Percentiles rank a stretch among this genome's conserved stretches.
These are phyloP conservation scores for Coniosporium apollinis DNA, from an alignment of 495 filamentous ascomycete genomes.

Conservation along the genomic window DNA sequence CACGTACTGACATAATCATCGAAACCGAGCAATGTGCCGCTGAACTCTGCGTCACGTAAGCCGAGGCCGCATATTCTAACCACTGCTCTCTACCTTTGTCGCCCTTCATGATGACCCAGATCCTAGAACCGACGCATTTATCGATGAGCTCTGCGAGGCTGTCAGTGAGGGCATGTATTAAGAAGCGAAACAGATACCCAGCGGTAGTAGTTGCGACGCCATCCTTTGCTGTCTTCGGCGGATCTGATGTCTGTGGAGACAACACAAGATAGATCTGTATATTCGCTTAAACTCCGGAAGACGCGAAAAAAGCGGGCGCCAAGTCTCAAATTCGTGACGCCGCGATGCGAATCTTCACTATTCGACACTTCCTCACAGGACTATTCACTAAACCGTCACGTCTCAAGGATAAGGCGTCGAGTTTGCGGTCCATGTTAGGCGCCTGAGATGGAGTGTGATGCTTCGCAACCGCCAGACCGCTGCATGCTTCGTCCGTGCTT, in stretches of 20 bases:
- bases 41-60: conserved; percentile 56
- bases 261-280: neutral
- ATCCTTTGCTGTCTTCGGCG: conserved; percentile 2
- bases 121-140: conserved; percentile 91
- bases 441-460: conserved; percentile 3
- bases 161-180: neutral
- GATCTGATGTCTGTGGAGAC: conserved; percentile 2
- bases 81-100: conserved; percentile 80
- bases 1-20: conserved; percentile 99
- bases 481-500: neutral
- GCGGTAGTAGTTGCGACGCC: conserved; percentile 20
- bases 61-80: too few relatives aligned
- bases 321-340: too few relatives aligned
- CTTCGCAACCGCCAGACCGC: conserved; percentile 1
- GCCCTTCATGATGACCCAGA: conserved; percentile 99
- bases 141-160: conserved; percentile 69
- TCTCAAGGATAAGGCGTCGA: too few relatives aligned
- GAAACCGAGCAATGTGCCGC: conserved; percentile 82
- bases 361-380: too few relatives aligned
- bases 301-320: too few relatives aligned
- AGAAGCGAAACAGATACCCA: conserved; percentile 11
- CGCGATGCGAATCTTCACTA: too few relatives aligned
- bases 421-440: too few relatives aligned
- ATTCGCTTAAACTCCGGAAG: too few relatives aligned
- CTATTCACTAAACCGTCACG: too few relatives aligned